Conservation (phyloP, 345 rosid species). For the Euphorbia tirucalli region DNA sequence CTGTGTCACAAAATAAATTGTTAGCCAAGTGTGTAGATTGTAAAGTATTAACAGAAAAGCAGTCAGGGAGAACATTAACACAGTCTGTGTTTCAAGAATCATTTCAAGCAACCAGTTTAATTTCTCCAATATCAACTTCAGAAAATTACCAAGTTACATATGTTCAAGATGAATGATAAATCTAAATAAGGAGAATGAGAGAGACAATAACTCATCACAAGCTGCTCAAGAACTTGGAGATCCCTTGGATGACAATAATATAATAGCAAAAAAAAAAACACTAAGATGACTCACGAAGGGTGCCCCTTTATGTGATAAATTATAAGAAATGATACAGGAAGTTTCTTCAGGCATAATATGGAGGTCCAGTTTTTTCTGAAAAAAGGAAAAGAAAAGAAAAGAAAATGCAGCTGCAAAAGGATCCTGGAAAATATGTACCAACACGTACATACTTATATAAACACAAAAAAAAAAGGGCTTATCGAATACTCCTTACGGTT, state of each 20-base stretch:
- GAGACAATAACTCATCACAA: background rate
- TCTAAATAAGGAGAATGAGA: background rate
- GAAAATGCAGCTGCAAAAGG: background rate
- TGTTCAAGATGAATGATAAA: background rate
- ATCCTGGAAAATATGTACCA: background rate
- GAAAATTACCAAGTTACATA: background rate
- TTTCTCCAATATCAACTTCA: background rate
- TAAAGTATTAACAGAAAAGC: too few species aligned
- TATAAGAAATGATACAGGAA: background rate
- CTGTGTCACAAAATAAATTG: slow-evolving; percentile 42
- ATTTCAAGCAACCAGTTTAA: background rate
- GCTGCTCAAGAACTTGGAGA: background rate
- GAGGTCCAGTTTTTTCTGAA: background rate
- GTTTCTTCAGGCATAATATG: background rate
- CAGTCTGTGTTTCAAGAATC: background rate
- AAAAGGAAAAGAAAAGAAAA: background rate
- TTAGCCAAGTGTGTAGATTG: slow-evolving; percentile 16
- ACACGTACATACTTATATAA: background rate
- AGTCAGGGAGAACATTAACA: too few species aligned
- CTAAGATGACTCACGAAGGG: background rate
- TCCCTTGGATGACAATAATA: background rate
- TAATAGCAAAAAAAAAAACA: background rate
- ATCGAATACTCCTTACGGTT: too few species aligned
- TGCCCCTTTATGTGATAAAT: background rate
- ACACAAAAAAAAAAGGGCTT: background rate